Evolutionary conservation across 2,329 filamentous ascomycete species (phyloP).

Genomic region (Exophiala dermatitidis): DNA sequence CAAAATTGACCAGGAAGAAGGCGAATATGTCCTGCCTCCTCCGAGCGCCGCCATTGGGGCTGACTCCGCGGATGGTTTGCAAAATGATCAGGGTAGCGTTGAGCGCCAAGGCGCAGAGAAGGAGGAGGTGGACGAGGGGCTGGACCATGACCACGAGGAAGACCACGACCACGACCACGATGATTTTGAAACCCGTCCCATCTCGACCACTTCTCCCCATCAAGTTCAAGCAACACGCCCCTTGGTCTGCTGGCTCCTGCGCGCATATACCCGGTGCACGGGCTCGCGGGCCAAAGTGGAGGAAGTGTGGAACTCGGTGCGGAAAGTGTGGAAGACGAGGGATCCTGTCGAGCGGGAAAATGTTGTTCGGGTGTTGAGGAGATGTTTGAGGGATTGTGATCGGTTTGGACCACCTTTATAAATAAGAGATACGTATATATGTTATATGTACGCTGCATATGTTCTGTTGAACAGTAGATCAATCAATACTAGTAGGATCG

Average conservation of each 20-base stretch:
- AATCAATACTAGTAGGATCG: too few relatives aligned
- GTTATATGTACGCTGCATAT: too few relatives aligned
- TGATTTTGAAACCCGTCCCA: background rate
- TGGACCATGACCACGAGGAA: background rate
- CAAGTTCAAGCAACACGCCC: slow-evolving; percentile 19
- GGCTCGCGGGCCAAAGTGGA: slow-evolving; percentile 21
- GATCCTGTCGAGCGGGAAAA: slow-evolving; percentile 23
- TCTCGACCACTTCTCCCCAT: slow-evolving; percentile 8
- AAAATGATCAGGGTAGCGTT: background rate
- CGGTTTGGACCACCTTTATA: slow-evolving; percentile 21
- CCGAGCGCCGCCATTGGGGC: slow-evolving; percentile 14
- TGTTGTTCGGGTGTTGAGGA: slow-evolving; percentile 21
- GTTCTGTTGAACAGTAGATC: too few relatives aligned
- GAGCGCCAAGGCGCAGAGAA: slow-evolving; percentile 5
- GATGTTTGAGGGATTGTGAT: slow-evolving; percentile 26
- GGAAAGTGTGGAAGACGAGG: slow-evolving; percentile 24
- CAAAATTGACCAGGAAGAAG: slow-evolving; percentile 24
- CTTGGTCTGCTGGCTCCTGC: slow-evolving; percentile 25
- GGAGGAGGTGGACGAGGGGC: background rate
- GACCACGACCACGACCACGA: background rate
- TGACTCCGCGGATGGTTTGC: background rate
- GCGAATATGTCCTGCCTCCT: slow-evolving; percentile 26
- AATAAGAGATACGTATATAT: too few relatives aligned
- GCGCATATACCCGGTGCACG: slow-evolving; percentile 23
- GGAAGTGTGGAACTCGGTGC: slow-evolving; percentile 22